These are phyloP conservation scores for Skeletonema marinoi DNA, from an alignment of 108 stramenopile genomes.

Conservation along the genomic window DNA sequence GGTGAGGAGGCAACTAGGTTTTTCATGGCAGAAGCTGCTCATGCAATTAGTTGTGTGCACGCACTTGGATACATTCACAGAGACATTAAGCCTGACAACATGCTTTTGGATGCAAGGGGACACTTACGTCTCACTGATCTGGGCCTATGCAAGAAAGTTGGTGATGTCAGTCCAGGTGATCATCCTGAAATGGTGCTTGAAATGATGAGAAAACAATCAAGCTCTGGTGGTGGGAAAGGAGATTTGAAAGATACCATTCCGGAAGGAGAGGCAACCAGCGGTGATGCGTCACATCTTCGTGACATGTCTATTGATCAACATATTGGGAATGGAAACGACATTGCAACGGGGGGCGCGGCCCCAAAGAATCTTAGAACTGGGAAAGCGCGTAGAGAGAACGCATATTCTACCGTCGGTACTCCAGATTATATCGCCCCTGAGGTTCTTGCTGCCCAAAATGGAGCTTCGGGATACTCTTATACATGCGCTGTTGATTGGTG, in stretches of 20 bases:
- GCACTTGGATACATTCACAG: constrained; percentile 98
- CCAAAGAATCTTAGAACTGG: constrained; percentile 56
- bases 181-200: constrained; percentile 86
- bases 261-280: constrained; percentile 33
- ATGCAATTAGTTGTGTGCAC: constrained; percentile 94
- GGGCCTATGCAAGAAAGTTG: constrained; percentile 98
- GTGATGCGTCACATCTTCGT: constrained; percentile 55
- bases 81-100: constrained; percentile 99
- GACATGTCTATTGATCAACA: constrained; percentile 86
- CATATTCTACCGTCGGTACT: constrained; percentile 98
- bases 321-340: constrained; percentile 15
- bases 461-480: constrained; percentile 92
- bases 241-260: constrained; percentile 31
- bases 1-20: constrained; percentile 90
- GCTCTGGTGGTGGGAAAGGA: constrained; percentile 16
- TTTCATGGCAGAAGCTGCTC: constrained; percentile 98
- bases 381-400: constrained; percentile 91
- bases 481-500: constrained; percentile 99
- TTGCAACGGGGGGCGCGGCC: constrained; percentile 30
- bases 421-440: constrained; percentile 99
- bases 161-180: constrained; percentile 82
- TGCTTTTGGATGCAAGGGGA: constrained; percentile 96
- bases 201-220: constrained; percentile 61
- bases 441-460: constrained; percentile 93
- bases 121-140: constrained; percentile 99